A percentile compares a stretch with the other conserved stretches of the same genome.
Conservation (phyloP, 1,139 yeast species). For the Suhomyces chickasaworum region DNA sequence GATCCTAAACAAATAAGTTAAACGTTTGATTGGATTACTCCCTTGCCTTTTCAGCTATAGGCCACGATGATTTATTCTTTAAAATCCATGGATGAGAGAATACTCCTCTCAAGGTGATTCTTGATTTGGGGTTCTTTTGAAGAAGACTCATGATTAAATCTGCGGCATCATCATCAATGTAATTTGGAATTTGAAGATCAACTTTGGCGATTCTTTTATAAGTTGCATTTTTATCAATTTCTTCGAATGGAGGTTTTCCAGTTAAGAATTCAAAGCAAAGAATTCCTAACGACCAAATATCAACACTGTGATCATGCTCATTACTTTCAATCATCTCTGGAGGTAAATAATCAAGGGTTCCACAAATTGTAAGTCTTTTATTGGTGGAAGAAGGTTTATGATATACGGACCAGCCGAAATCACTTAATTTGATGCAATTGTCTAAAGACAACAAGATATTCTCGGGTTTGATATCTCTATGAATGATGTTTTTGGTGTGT, state of each 20-base stretch:
- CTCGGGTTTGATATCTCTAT: constrained; percentile 92
- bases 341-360: constrained; percentile 90
- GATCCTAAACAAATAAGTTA: too few relatives aligned
- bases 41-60: constrained; percentile 14
- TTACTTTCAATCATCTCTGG: constrained; percentile 93
- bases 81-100: constrained; percentile 81
- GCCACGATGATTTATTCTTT: constrained; percentile 57
- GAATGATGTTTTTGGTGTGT: constrained; percentile 79
- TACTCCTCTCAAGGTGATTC: constrained; percentile 64
- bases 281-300: constrained; percentile 92
- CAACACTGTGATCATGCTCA: constrained; percentile 78
- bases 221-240: constrained; percentile 69
- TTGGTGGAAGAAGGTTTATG: constrained; percentile 35
- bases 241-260: constrained; percentile 93
- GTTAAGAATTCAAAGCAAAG: constrained; percentile 82
- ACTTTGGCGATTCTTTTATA: constrained; percentile 77
- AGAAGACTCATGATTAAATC: constrained; percentile 66
- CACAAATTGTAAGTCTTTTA: constrained; percentile 83
- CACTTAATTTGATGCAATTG: constrained; percentile 78
- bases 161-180: constrained; percentile 70
- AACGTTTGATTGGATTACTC: too few relatives aligned
- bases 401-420: constrained; percentile 93
- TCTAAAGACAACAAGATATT: constrained; percentile 76
- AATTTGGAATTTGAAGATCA: constrained; percentile 72
- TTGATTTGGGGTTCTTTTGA: constrained; percentile 65